A percentile compares a stretch with the other conserved stretches of the same genome.
Conservation (phyloP, 2,329 filamentous ascomycete species). For the Phialophora verrucosa region DNA sequence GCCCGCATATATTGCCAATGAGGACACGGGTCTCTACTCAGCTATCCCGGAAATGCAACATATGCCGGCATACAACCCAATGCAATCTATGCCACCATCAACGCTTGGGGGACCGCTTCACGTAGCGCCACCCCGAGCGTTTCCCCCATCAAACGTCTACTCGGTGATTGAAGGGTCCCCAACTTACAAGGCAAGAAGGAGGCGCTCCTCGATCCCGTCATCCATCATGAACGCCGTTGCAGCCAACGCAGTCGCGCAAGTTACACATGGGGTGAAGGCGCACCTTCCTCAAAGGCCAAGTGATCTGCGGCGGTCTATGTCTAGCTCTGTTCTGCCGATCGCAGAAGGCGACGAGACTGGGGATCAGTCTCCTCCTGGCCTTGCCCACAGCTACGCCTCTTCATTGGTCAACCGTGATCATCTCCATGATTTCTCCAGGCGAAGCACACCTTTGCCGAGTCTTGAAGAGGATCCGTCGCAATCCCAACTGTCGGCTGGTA, state of each 20-base stretch:
- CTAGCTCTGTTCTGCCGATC: slow-evolving; percentile 81
- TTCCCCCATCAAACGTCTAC: slow-evolving; percentile 81
- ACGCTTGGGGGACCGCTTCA: slow-evolving; percentile 77
- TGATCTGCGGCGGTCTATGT: slow-evolving; percentile 89
- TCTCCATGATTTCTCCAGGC: slow-evolving; percentile 78
- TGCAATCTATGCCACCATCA: slow-evolving; percentile 88
- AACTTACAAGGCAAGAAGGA: slow-evolving; percentile 95
- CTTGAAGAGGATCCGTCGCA: slow-evolving; percentile 83
- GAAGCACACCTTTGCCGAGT: slow-evolving; percentile 86
- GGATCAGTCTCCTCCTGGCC: slow-evolving; percentile 77
- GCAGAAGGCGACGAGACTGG: slow-evolving; percentile 78
- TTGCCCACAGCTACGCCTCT: slow-evolving; percentile 73
- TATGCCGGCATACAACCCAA: slow-evolving; percentile 77
- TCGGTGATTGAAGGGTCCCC: slow-evolving; percentile 97
- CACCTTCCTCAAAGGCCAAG: slow-evolving; percentile 78
- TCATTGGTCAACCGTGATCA: slow-evolving; percentile 79
- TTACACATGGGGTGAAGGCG: slow-evolving; percentile 50
- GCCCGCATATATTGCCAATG: slow-evolving; percentile 96
- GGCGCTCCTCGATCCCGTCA: slow-evolving; percentile 89
- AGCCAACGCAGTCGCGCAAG: slow-evolving; percentile 57
- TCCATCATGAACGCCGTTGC: slow-evolving; percentile 74
- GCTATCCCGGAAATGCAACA: slow-evolving; percentile 87
- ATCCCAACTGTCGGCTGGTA: slow-evolving; percentile 64
- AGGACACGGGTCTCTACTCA: slow-evolving; percentile 94
- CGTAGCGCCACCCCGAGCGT: slow-evolving; percentile 69